Evolutionary conservation across 768 basidiomycete species (phyloP).

Genomic region (Tylopilus rubrobrunneus): DNA sequence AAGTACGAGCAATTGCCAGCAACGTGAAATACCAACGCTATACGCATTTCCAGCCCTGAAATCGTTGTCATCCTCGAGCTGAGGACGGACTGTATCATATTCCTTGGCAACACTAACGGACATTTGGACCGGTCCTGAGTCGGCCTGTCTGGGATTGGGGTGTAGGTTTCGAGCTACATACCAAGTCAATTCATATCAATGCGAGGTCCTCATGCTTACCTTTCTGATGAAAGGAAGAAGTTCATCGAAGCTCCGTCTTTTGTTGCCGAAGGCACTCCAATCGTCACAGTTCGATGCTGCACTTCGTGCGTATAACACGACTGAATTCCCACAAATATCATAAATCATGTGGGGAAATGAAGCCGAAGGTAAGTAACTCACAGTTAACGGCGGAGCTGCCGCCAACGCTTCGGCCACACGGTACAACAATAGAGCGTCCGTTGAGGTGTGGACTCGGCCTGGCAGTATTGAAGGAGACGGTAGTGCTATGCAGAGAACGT

Average conservation of each 20-base stretch:
- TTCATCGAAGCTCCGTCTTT: constrained; percentile 57
- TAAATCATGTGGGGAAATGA: too few relatives aligned
- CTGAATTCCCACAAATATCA: constrained; percentile 7
- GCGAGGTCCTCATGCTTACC: constrained; percentile 27
- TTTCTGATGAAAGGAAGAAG: constrained; percentile 58
- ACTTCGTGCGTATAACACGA: constrained; percentile 54
- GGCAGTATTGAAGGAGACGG: constrained; percentile 40
- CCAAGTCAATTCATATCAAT: too few relatives aligned
- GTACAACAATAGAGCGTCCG: constrained; percentile 43
- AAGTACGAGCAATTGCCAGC: too few relatives aligned
- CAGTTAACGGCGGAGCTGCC: constrained; percentile 64
- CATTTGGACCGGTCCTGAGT: constrained; percentile 33
- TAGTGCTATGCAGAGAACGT: constrained; percentile 24
- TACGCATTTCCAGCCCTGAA: constrained; percentile 31
- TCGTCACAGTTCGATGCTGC: constrained; percentile 63
- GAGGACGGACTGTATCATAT: constrained; percentile 45
- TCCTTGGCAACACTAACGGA: constrained; percentile 31
- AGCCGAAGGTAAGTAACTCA: constrained; percentile 21
- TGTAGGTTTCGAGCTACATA: constrained; percentile 34
- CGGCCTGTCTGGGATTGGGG: constrained; percentile 26
- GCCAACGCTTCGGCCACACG: constrained; percentile 50
- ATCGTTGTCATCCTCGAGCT: constrained; percentile 45
- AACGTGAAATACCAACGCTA: constrained; percentile 14
- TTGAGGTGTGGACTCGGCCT: constrained; percentile 40
- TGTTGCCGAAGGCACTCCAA: constrained; percentile 49